These are phyloP conservation scores for Xerocomellus intermedius DNA, from an alignment of 768 basidiomycete genomes.

Conservation along the genomic window DNA sequence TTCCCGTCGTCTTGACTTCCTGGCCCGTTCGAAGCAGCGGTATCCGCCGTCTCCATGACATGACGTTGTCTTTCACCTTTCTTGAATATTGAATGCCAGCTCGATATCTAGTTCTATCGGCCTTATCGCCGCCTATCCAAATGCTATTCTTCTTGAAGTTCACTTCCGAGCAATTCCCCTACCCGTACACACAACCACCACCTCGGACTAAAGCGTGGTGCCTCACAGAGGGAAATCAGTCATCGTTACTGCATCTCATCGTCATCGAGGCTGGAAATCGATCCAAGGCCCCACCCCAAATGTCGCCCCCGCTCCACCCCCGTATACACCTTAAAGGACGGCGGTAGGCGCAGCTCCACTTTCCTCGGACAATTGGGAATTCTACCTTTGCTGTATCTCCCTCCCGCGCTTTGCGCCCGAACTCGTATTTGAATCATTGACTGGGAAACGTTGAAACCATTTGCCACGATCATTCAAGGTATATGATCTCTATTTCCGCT, in stretches of 20 bases:
- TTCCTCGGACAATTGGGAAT: not conserved
- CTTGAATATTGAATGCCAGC: not conserved
- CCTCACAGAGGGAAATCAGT: not conserved
- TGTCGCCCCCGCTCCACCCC: not conserved
- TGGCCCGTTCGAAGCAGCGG: not conserved
- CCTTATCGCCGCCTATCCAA: not conserved
- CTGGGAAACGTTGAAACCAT: not conserved
- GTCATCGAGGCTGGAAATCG: not conserved
- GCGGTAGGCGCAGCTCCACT: not conserved
- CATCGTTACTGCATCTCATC: not conserved
- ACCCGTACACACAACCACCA: not conserved
- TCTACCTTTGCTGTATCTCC: not conserved
- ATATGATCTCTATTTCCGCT: not conserved
- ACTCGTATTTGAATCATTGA: not conserved
- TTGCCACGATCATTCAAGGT: constrained; percentile 9
- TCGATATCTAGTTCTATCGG: no score
- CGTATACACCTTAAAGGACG: not conserved
- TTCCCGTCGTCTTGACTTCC: not conserved
- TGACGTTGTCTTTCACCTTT: not conserved
- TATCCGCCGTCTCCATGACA: not conserved
- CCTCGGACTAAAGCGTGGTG: not conserved
- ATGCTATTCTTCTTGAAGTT: not conserved
- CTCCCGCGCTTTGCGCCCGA: constrained; percentile 7
- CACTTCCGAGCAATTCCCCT: not conserved
- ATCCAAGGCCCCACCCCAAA: not conserved